Evolutionary conservation across 805 yeast genomes (phyloP).

Genomic region (Metschnikowia kunwiensis): DNA sequence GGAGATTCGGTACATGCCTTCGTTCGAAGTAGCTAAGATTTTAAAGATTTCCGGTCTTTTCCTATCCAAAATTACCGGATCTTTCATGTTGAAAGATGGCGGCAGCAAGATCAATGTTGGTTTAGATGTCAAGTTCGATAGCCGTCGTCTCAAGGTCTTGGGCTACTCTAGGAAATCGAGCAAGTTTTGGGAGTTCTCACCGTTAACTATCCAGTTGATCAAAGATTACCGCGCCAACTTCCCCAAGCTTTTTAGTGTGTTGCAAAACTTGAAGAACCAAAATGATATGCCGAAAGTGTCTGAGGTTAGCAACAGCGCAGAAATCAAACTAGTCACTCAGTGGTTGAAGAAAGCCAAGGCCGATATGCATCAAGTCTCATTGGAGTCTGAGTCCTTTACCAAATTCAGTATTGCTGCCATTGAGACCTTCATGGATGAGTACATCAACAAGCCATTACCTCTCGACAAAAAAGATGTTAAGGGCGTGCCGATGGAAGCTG

Average conservation of each 20-base stretch:
- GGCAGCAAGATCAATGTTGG: constrained; percentile 63
- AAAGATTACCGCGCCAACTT: constrained; percentile 58
- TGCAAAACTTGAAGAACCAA: constrained; percentile 21
- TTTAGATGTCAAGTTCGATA: constrained; percentile 78
- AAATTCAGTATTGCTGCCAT: constrained; percentile 60
- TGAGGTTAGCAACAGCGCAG: constrained; percentile 38
- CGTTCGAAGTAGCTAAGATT: constrained; percentile 59
- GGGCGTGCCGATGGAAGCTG: constrained; percentile 82
- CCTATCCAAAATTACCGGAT: constrained; percentile 75
- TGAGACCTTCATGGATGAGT: constrained; percentile 56
- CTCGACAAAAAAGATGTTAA: constrained; percentile 55
- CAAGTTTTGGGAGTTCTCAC: constrained; percentile 75
- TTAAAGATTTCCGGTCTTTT: constrained; percentile 59
- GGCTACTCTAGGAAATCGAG: constrained; percentile 77
- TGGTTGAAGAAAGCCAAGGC: constrained; percentile 50
- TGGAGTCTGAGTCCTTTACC: constrained; percentile 77
- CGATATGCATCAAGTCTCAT: constrained; percentile 57
- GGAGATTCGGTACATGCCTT: constrained; percentile 58
- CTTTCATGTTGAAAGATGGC: constrained; percentile 56
- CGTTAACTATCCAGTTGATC: constrained; percentile 65
- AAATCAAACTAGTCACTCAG: constrained; percentile 41
- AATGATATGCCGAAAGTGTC: constrained; percentile 37
- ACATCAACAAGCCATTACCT: constrained; percentile 43
- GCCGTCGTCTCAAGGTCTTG: constrained; percentile 73
- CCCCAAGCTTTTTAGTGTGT: constrained; percentile 53